phyloP scores from a whole-genome alignment of 1,284 basidiomycete species.

The Leucocoprinus gongylophorus region DNA sequence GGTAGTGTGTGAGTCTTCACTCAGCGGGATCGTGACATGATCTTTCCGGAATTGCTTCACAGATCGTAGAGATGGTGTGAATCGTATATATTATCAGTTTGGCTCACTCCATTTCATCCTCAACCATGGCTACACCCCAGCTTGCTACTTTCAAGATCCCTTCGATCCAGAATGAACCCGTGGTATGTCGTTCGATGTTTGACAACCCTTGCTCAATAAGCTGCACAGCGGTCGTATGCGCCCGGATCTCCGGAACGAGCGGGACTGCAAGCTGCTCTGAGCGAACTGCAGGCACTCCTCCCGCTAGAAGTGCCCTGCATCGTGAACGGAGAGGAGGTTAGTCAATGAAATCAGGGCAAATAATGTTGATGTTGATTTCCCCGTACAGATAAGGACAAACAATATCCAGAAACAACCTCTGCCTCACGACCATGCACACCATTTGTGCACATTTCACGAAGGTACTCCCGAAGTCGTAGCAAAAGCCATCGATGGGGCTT shows the following conservation, averaged over 20 bases:
- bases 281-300: constrained; percentile 73
- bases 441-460: constrained; percentile 86
- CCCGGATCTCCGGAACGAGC: constrained; percentile 76
- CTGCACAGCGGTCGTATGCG: constrained; percentile 53
- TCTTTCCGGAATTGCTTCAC: constrained; percentile 10
- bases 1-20: not conserved
- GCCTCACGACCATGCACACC: constrained; percentile 76
- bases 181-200: constrained; percentile 46
- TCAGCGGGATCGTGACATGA: constrained; percentile 5
- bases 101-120: not conserved
- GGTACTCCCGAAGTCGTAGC: constrained; percentile 74
- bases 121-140: constrained; percentile 52
- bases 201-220: not conserved
- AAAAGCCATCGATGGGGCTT: constrained; percentile 82
- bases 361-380: not conserved
- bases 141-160: constrained; percentile 82
- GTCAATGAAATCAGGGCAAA: constrained; percentile 22
- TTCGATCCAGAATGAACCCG: constrained; percentile 82
- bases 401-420: constrained; percentile 74
- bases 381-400: constrained; percentile 72
- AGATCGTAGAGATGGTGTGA: too few species aligned
- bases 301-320: constrained; percentile 93
- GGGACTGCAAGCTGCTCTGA: constrained; percentile 69
- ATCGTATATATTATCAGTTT: constrained; percentile 5
- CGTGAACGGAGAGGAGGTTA: constrained; percentile 83